phyloP scores from a whole-genome alignment of 1,284 basidiomycete species.

The Irpex rosettiformis region DNA sequence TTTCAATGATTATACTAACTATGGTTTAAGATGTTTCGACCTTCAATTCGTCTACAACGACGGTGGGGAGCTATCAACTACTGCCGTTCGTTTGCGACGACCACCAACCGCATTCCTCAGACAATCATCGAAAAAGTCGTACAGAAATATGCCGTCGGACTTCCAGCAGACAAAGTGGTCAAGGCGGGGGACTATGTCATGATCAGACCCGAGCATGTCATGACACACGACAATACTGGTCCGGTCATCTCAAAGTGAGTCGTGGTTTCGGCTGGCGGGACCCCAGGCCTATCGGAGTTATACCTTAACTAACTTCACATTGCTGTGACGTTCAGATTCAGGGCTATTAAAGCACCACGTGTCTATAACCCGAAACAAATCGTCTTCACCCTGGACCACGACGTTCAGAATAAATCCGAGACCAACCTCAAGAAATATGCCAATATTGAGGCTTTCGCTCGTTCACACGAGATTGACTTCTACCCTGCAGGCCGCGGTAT shows the following conservation, averaged over 20 bases:
- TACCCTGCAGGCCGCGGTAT: conserved; percentile 99
- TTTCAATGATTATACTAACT: background rate
- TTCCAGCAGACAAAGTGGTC: conserved; percentile 74
- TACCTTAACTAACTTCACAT: background rate
- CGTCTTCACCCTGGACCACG: conserved; percentile 97
- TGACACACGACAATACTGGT: conserved; percentile 98
- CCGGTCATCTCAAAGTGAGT: conserved; percentile 94
- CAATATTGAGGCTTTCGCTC: conserved; percentile 89
- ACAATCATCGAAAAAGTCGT: conserved; percentile 98
- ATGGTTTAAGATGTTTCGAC: background rate
- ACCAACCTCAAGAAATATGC: conserved; percentile 95
- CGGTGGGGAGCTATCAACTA: conserved; percentile 5
- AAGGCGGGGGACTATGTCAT: conserved; percentile 98
- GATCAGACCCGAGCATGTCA: conserved; percentile 96
- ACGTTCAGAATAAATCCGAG: conserved; percentile 94
- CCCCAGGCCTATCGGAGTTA: too few species aligned
- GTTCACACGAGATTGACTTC: conserved; percentile 87
- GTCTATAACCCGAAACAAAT: conserved; percentile 84
- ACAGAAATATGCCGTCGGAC: conserved; percentile 92
- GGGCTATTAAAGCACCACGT: conserved; percentile 88
- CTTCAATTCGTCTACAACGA: background rate
- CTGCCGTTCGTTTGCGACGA: conserved; percentile 35
- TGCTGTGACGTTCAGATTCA: conserved; percentile 75
- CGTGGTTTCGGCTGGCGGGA: too few species aligned
- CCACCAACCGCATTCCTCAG: conserved; percentile 54